phyloP scores from a whole-genome alignment of 1,139 yeast genomes.

The Hemisphaericaspora subhashii region DNA sequence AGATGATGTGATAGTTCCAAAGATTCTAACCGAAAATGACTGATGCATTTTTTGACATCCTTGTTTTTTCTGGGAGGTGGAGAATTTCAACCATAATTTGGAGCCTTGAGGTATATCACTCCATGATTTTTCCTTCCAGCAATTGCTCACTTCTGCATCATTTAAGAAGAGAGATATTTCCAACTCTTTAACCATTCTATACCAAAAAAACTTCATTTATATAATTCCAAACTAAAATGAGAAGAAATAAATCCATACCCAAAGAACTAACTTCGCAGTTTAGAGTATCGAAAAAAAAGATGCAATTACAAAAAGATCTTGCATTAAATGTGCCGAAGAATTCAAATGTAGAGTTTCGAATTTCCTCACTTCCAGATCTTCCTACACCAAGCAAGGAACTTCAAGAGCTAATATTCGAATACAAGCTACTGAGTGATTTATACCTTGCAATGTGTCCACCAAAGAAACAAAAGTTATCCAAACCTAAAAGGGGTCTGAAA shows the following conservation, averaged over 20 bases:
- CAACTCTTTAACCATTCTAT: too few relatives aligned
- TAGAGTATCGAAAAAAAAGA: conserved; percentile 5
- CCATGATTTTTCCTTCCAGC: too few relatives aligned
- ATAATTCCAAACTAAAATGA: too few relatives aligned
- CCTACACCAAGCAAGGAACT: conserved; percentile 13
- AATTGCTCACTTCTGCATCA: too few relatives aligned
- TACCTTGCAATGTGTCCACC: background rate
- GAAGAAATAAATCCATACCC: conserved; percentile 7
- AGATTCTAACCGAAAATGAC: too few relatives aligned
- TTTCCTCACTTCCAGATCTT: conserved; percentile 9
- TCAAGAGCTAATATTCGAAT: conserved; percentile 10
- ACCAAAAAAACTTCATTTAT: too few relatives aligned
- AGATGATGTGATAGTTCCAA: too few relatives aligned
- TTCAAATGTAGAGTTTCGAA: conserved; percentile 6
- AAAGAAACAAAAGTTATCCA: background rate
- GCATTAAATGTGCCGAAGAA: background rate
- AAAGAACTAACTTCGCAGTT: conserved; percentile 8
- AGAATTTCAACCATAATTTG: too few relatives aligned
- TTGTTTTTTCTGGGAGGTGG: too few relatives aligned
- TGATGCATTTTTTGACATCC: too few relatives aligned
- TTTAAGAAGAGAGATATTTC: too few relatives aligned
- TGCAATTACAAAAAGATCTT: conserved; percentile 2
- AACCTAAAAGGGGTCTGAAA: conserved; percentile 6
- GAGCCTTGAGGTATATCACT: too few relatives aligned
- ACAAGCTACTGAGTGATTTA: conserved; percentile 8